Percentiles rank a stretch among this genome's conserved stretches.
phyloP scores from a whole-genome alignment of 2,329 filamentous ascomycete species.

The Fusarium sp. region DNA sequence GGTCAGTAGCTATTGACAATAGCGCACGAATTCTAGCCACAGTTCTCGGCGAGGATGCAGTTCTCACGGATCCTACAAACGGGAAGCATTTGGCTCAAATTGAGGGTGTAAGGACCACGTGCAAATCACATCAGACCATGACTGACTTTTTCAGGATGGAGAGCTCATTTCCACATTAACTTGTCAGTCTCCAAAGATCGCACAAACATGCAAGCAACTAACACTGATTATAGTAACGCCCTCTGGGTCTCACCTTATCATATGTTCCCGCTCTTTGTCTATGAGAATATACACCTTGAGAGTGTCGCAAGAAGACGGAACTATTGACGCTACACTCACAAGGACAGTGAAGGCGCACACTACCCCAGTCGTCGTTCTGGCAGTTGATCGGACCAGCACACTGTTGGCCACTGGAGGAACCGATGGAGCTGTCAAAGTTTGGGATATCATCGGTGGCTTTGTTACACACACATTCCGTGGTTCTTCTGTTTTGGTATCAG shows the following conservation, averaged over 20 bases:
- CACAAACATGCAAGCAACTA: slow-evolving; percentile 18
- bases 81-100: slow-evolving; percentile 85
- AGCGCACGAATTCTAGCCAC: slow-evolving; percentile 85
- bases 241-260: slow-evolving; percentile 84
- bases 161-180: slow-evolving; percentile 81
- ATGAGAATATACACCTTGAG: slow-evolving; percentile 89
- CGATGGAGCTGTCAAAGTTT: slow-evolving; percentile 94
- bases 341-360: slow-evolving; percentile 89
- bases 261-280: slow-evolving; percentile 94
- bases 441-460: slow-evolving; percentile 91
- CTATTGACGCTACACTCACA: slow-evolving; percentile 73
- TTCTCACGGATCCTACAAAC: slow-evolving; percentile 85
- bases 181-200: slow-evolving; percentile 52
- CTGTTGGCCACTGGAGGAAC: slow-evolving; percentile 92
- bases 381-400: slow-evolving; percentile 87
- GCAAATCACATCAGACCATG: background rate
- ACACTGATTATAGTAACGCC: slow-evolving; percentile 73
- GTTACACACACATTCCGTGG: slow-evolving; percentile 96
- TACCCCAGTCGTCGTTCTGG: slow-evolving; percentile 87
- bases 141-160: slow-evolving; percentile 67
- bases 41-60: slow-evolving; percentile 89
- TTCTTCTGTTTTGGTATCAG: slow-evolving; percentile 90
- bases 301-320: slow-evolving; percentile 63
- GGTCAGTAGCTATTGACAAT: slow-evolving; percentile 83
- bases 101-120: slow-evolving; percentile 73